A percentile compares a stretch with the other conserved stretches of the same genome.
phyloP scores from a whole-genome alignment of 345 rosid genomes.

The Firmiana major region DNA sequence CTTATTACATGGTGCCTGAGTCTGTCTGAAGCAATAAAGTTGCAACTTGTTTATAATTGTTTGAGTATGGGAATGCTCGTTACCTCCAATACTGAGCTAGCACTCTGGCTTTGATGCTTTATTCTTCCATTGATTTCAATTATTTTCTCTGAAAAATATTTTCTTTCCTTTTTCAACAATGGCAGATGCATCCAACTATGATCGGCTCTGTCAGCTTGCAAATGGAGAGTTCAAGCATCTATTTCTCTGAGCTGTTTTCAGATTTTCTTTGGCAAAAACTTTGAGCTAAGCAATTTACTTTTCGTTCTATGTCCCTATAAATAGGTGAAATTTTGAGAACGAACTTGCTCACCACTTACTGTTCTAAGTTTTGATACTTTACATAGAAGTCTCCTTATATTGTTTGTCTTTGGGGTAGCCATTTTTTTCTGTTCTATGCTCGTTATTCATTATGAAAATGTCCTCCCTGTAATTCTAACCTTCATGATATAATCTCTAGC shows the following conservation, averaged over 20 bases:
- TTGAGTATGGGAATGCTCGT: background rate
- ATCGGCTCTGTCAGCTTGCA: constrained; percentile 82
- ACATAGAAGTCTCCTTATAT: background rate
- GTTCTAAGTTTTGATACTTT: background rate
- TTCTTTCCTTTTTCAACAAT: constrained; percentile 5
- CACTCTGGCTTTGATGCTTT: background rate
- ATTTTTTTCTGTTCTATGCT: background rate
- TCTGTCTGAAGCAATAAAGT: background rate
- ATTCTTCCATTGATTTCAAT: background rate
- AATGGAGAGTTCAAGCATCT: constrained; percentile 70
- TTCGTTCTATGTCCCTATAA: background rate
- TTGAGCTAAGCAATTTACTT: background rate
- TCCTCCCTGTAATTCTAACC: background rate
- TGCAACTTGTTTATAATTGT: background rate
- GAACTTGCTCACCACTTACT: background rate
- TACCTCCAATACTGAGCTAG: background rate
- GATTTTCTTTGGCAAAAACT: background rate
- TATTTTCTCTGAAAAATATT: background rate
- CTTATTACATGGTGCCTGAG: background rate
- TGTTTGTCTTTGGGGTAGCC: background rate
- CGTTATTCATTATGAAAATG: background rate
- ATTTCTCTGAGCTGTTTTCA: constrained; percentile 40
- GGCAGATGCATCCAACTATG: constrained; percentile 57
- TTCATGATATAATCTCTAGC: background rate
- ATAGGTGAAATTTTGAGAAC: background rate